Evolutionary conservation across 2,329 filamentous ascomycete species (phyloP).

Genomic region (Neodidymelliopsis sp.): DNA sequence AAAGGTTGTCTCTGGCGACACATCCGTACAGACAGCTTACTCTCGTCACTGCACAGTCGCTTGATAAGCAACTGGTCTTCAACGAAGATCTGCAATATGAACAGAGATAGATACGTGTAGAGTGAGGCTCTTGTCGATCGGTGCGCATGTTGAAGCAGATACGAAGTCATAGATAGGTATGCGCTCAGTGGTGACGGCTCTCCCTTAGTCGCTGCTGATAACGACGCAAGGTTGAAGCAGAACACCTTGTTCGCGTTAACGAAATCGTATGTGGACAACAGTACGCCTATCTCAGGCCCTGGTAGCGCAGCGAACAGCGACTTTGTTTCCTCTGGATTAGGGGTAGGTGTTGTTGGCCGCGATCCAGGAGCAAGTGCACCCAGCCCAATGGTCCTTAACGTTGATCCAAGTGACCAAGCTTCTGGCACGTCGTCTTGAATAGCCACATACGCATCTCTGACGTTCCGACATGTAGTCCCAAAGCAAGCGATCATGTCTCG

Average conservation of each 20-base stretch:
- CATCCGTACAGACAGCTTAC: slow-evolving; percentile 76
- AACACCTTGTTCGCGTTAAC: slow-evolving; percentile 94
- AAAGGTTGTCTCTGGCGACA: slow-evolving; percentile 90
- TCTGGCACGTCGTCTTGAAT: slow-evolving; percentile 91
- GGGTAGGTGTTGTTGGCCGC: slow-evolving; percentile 65
- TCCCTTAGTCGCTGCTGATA: slow-evolving; percentile 66
- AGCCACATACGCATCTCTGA: slow-evolving; percentile 80
- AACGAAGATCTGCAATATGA: slow-evolving; percentile 83
- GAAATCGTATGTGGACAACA: slow-evolving; percentile 92
- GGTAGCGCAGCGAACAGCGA: slow-evolving; percentile 83
- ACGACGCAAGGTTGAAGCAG: slow-evolving; percentile 79
- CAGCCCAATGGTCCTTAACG: slow-evolving; percentile 84
- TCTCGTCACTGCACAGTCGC: slow-evolving; percentile 80
- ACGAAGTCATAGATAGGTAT: slow-evolving; percentile 89
- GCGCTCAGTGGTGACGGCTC: slow-evolving; percentile 78
- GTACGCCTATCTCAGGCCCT: slow-evolving; percentile 76
- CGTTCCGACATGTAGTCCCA: slow-evolving; percentile 71
- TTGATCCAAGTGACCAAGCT: slow-evolving; percentile 83
- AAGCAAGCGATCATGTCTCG: slow-evolving; percentile 80
- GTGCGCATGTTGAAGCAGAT: slow-evolving; percentile 92
- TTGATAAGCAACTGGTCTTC: slow-evolving; percentile 87
- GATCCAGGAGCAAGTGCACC: slow-evolving; percentile 75
- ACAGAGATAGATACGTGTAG: slow-evolving; percentile 85
- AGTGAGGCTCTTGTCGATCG: slow-evolving; percentile 78
- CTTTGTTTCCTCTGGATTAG: slow-evolving; percentile 82